Evolutionary conservation across 2,329 filamentous ascomycete genomes (phyloP).

Genomic region (Aspergillus candidus): DNA sequence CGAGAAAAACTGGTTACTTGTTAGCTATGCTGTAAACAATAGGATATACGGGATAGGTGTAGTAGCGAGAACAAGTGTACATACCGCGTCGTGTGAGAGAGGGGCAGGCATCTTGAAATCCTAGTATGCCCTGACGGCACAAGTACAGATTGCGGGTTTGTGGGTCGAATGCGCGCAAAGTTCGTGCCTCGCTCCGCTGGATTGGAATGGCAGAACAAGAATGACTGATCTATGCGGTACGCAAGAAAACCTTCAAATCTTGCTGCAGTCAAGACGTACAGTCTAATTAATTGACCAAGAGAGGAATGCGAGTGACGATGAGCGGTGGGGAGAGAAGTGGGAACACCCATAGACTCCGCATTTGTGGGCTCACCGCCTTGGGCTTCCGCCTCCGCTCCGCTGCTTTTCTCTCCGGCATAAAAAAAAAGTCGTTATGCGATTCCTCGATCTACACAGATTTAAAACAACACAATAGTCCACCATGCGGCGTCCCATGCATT

Average conservation of each 20-base stretch:
- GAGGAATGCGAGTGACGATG: not conserved
- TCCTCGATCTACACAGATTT: not conserved
- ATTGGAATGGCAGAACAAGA: not conserved
- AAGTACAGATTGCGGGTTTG: not conserved
- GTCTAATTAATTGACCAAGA: not conserved
- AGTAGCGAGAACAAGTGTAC: not conserved
- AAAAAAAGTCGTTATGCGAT: conserved; percentile 18
- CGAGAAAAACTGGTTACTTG: conserved; percentile 35
- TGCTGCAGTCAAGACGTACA: no score
- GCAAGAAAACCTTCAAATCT: no score
- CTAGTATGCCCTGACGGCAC: not conserved
- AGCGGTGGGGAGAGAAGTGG: conserved; percentile 6
- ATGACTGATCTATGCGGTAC: not conserved
- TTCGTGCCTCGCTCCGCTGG: no score
- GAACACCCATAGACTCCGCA: conserved; percentile 9
- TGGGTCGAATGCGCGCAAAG: not conserved
- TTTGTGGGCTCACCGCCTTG: conserved; percentile 13
- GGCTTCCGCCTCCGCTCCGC: conserved; percentile 18
- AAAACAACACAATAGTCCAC: conserved; percentile 5
- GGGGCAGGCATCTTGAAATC: conserved; percentile 28
- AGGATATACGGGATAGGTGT: not conserved
- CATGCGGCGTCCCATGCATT: conserved; percentile 34
- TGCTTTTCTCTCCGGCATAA: conserved; percentile 15
- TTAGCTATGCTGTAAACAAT: not conserved
- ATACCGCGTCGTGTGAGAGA: conserved; percentile 39